phyloP scores from a whole-genome alignment of 495 filamentous ascomycete genomes.

The Alectoria sarmentosa region DNA sequence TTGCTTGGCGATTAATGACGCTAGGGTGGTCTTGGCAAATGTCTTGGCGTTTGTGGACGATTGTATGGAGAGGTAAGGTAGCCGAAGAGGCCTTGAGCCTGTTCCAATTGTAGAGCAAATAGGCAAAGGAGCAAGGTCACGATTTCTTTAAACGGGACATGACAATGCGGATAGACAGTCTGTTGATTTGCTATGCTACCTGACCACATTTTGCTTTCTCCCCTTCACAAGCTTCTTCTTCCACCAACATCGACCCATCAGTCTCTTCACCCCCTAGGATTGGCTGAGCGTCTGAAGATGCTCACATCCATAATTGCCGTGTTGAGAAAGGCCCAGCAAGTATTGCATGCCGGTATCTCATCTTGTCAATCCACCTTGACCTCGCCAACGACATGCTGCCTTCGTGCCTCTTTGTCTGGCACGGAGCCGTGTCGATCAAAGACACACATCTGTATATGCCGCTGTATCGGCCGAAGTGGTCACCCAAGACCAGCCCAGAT shows the following conservation, averaged over 20 bases:
- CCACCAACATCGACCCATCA: neutral
- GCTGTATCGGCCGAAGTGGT: constrained; percentile 15
- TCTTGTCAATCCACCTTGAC: constrained; percentile 22
- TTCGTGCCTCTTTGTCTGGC: constrained; percentile 2
- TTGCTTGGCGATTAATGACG: too few species aligned
- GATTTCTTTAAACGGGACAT: too few species aligned
- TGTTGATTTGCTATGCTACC: constrained; percentile 4
- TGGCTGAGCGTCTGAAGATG: constrained; percentile 10
- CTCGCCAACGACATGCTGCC: constrained; percentile 19
- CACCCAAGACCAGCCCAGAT: constrained; percentile 25
- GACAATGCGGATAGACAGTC: neutral
- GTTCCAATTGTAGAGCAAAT: too few species aligned
- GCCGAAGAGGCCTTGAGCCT: too few species aligned
- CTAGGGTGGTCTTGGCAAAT: too few species aligned
- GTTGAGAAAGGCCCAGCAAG: constrained; percentile 17
- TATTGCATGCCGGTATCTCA: constrained; percentile 19
- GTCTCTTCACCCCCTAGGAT: constrained; percentile 9
- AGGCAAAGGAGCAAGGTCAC: too few species aligned
- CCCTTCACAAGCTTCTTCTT: neutral
- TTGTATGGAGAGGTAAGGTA: too few species aligned
- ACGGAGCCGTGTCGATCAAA: constrained; percentile 5
- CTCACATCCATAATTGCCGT: constrained; percentile 20
- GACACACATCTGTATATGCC: constrained; percentile 11
- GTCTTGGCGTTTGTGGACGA: too few species aligned
- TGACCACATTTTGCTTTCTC: neutral